phyloP scores from a whole-genome alignment of 2,329 filamentous ascomycete species.

The Colletotrichum orbiculare region DNA sequence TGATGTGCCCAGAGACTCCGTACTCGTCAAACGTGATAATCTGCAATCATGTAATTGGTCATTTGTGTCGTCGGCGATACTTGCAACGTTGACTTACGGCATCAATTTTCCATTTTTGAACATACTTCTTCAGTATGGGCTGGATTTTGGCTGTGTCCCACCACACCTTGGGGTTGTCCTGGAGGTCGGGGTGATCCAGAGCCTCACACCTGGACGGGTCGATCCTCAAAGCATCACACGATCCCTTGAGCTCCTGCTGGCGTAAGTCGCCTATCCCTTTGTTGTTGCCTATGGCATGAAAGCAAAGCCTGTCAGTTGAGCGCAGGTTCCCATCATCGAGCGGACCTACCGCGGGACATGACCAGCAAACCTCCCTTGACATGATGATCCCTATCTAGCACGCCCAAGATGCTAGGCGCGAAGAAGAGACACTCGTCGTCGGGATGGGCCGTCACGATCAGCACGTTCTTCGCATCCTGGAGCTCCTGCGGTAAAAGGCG shows the following conservation, averaged over 20 bases:
- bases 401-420: conserved; percentile 45
- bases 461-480: conserved; percentile 46
- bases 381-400: conserved; percentile 43
- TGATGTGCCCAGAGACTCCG: conserved; percentile 53
- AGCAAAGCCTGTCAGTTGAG: neutral
- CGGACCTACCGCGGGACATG: conserved; percentile 45
- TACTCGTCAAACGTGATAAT: conserved; percentile 55
- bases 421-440: conserved; percentile 54
- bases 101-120: conserved; percentile 51
- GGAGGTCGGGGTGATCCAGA: conserved; percentile 48
- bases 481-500: conserved; percentile 49
- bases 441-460: conserved; percentile 52
- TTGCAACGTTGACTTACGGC: conserved; percentile 40
- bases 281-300: conserved; percentile 42
- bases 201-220: conserved; percentile 44
- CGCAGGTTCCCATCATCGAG: neutral
- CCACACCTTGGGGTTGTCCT: conserved; percentile 52
- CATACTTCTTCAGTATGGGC: conserved; percentile 46
- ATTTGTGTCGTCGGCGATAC: too few relatives aligned
- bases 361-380: conserved; percentile 43
- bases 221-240: conserved; percentile 45
- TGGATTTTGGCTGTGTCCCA: conserved; percentile 50
- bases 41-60: conserved; percentile 26
- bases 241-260: conserved; percentile 43
- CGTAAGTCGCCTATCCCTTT: conserved; percentile 45